Conservation (phyloP, 257 asterid species). For the Fraxinus anomala region DNA sequence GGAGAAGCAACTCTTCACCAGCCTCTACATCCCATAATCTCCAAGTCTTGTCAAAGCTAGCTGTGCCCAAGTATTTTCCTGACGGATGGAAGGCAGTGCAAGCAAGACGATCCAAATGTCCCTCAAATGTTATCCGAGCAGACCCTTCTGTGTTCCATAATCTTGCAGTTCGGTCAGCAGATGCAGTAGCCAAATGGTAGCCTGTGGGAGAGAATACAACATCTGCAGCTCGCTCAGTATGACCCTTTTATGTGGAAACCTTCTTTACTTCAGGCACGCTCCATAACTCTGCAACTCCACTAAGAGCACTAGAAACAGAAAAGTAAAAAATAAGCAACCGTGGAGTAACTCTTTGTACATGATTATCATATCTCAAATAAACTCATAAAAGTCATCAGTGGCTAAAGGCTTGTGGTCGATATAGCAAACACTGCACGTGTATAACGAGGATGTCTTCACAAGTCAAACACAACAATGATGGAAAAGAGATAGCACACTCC, state of each 20-base stretch:
- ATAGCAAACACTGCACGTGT: neutral
- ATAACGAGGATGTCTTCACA: neutral
- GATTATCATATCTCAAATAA: neutral
- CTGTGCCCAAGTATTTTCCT: conserved; percentile 86
- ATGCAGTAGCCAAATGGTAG: conserved; percentile 78
- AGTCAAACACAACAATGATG: neutral
- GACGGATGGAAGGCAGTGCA: conserved; percentile 90
- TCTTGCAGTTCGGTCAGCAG: conserved; percentile 87
- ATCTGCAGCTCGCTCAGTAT: conserved; percentile 87
- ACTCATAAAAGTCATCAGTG: neutral
- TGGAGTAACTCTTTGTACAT: neutral
- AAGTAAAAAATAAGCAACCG: conserved; percentile 19
- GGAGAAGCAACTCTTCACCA: conserved; percentile 92
- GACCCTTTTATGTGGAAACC: conserved; percentile 80
- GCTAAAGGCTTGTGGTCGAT: no score
- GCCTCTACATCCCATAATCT: conserved; percentile 96
- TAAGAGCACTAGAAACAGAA: conserved; percentile 57
- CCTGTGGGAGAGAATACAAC: conserved; percentile 74
- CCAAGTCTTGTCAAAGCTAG: conserved; percentile 96
- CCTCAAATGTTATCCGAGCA: conserved; percentile 64
- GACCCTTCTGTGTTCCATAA: conserved; percentile 80
- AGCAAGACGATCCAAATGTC: conserved; percentile 94
- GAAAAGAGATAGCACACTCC: neutral
- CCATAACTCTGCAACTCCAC: conserved; percentile 84
- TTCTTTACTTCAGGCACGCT: conserved; percentile 70